phyloP scores from a whole-genome alignment of 495 filamentous ascomycete species.

The Echria macrotheca region DNA sequence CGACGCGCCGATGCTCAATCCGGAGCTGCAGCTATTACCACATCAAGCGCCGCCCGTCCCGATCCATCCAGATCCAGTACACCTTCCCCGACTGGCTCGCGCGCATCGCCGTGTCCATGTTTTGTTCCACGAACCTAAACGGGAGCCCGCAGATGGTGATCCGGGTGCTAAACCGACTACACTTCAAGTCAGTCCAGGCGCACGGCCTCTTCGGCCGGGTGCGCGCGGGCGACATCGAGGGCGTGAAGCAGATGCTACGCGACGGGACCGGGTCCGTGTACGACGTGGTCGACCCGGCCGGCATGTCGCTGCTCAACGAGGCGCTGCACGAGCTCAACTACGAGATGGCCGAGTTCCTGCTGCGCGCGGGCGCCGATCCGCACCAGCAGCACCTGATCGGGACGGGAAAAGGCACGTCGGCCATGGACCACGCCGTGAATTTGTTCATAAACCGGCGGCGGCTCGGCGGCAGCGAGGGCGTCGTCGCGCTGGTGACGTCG shows the following conservation, averaged over 20 bases:
- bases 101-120: not conserved
- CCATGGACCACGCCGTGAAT: not conserved
- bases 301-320: not conserved
- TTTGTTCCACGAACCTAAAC: not conserved
- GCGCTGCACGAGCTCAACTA: not conserved
- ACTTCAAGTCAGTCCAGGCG: not conserved
- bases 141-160: not conserved
- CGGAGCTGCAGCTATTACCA: not conserved
- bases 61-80: not conserved
- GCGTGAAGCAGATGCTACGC: not conserved
- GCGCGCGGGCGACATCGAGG: not conserved
- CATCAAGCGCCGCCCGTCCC: not conserved
- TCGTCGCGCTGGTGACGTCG: too few species aligned
- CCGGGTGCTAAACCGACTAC: not conserved
- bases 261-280: not conserved
- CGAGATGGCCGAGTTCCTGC: not conserved
- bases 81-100: not conserved
- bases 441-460: not conserved
- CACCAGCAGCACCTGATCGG: not conserved
- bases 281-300: not conserved
- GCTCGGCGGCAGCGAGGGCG: too few species aligned
- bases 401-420: not conserved
- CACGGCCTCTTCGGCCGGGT: not conserved
- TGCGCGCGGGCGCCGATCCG: not conserved
- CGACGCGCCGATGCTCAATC: not conserved